phyloP scores from a whole-genome alignment of 768 basidiomycete genomes.

The Daedalea quercina region DNA sequence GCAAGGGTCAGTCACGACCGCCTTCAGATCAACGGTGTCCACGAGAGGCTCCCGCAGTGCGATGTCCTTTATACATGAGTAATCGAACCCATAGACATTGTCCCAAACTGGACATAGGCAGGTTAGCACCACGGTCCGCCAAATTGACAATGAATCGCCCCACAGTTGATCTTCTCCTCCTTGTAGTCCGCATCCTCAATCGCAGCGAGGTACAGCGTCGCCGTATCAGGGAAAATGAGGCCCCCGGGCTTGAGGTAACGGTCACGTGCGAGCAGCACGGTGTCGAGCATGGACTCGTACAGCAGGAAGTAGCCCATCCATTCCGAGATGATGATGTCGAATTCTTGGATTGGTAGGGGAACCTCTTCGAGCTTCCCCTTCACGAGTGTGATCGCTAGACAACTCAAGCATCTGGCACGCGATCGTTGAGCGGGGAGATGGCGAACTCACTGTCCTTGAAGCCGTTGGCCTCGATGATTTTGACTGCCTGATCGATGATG shows the following conservation, averaged over 20 bases:
- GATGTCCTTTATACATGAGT: slow-evolving; percentile 98
- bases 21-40: slow-evolving; percentile 96
- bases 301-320: slow-evolving; percentile 99
- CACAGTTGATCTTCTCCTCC: slow-evolving; percentile 99
- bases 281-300: slow-evolving; percentile 99
- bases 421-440: neutral
- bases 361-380: slow-evolving; percentile 97
- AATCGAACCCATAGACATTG: slow-evolving; percentile 99
- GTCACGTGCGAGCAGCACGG: slow-evolving; percentile 93
- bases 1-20: slow-evolving; percentile 91
- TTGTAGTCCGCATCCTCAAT: slow-evolving; percentile 99
- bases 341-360: slow-evolving; percentile 81
- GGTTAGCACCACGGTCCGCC: slow-evolving; percentile 1
- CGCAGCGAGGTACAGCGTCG: slow-evolving; percentile 87
- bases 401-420: neutral
- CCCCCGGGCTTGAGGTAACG: slow-evolving; percentile 91
- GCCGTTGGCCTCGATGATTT: slow-evolving; percentile 94
- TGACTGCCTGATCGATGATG: slow-evolving; percentile 98
- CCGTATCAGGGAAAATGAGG: slow-evolving; percentile 93
- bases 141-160: slow-evolving; percentile 27
- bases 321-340: slow-evolving; percentile 98
- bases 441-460: slow-evolving; percentile 81
- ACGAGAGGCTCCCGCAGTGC: slow-evolving; percentile 94
- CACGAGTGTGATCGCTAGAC: slow-evolving; percentile 82
- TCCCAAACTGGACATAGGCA: slow-evolving; percentile 75